phyloP scores from a whole-genome alignment of 1,284 basidiomycete species.

The Cryptococcus hybrid region DNA sequence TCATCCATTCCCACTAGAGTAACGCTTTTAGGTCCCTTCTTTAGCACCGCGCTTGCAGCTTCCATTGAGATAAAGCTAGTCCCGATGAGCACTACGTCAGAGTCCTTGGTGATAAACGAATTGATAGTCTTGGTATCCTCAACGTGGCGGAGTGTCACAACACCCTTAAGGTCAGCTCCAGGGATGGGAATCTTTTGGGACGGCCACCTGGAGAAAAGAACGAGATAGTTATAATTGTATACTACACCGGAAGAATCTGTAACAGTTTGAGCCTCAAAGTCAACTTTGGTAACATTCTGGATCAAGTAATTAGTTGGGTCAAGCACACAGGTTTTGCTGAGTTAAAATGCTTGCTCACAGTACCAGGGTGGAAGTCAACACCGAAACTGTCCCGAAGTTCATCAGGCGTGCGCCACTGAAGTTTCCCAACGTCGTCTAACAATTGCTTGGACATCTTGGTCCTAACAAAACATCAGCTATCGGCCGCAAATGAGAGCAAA shows the following conservation, averaged over 20 bases:
- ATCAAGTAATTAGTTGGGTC: neutral
- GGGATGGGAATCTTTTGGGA: slow-evolving; percentile 68
- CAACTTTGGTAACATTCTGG: slow-evolving; percentile 66
- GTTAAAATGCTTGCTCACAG: slow-evolving; percentile 52
- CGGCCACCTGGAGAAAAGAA: slow-evolving; percentile 69
- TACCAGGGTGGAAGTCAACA: slow-evolving; percentile 68
- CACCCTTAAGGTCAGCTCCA: slow-evolving; percentile 72
- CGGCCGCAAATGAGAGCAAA: neutral
- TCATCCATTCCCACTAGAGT: slow-evolving; percentile 82
- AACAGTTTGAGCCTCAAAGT: slow-evolving; percentile 63
- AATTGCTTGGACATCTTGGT: slow-evolving; percentile 90
- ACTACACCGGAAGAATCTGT: slow-evolving; percentile 59
- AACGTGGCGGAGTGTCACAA: slow-evolving; percentile 72
- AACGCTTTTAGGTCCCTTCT: slow-evolving; percentile 64
- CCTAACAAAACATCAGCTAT: slow-evolving; percentile 47
- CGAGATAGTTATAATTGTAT: slow-evolving; percentile 67
- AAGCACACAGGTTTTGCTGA: neutral
- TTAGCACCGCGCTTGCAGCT: slow-evolving; percentile 69
- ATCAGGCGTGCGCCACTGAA: slow-evolving; percentile 69
- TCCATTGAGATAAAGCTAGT: slow-evolving; percentile 96
- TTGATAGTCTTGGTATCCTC: slow-evolving; percentile 74
- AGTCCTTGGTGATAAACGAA: slow-evolving; percentile 59
- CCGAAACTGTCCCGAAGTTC: slow-evolving; percentile 79
- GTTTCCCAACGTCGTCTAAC: slow-evolving; percentile 70
- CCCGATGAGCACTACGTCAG: slow-evolving; percentile 79